These are phyloP conservation scores for Termitomyces sp. DNA, from an alignment of 768 basidiomycete genomes.

Conservation along the genomic window DNA sequence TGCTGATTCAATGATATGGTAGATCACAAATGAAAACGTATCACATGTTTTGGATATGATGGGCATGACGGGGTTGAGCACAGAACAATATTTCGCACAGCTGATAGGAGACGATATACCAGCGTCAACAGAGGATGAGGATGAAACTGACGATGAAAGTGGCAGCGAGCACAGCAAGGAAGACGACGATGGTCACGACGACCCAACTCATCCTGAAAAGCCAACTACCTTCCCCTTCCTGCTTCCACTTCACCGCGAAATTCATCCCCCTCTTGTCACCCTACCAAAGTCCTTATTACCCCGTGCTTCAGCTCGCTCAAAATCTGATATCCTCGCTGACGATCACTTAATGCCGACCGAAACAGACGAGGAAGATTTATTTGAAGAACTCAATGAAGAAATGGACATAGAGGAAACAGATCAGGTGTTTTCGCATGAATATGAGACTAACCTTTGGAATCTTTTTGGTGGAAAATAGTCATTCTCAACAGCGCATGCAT, in stretches of 20 bases:
- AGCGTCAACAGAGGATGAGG: constrained; percentile 2
- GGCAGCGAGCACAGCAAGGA: background rate
- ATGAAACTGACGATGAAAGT: background rate
- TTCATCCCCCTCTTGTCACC: constrained; percentile 19
- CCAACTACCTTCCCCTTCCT: constrained; percentile 9
- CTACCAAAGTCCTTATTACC: constrained; percentile 12
- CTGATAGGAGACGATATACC: constrained; percentile 19
- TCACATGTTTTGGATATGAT: constrained; percentile 46
- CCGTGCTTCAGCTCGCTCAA: background rate
- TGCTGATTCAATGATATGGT: background rate
- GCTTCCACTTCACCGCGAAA: constrained; percentile 21
- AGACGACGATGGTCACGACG: constrained; percentile 7
- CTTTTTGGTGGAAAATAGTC: constrained; percentile 4
- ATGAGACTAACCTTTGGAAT: constrained; percentile 43
- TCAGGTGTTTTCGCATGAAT: constrained; percentile 20
- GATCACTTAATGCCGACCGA: constrained; percentile 18
- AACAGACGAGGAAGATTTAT: constrained; percentile 21
- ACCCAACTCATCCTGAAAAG: constrained; percentile 4
- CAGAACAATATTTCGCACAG: constrained; percentile 37
- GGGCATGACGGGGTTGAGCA: constrained; percentile 34
- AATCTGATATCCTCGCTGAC: background rate
- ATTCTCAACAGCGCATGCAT: background rate
- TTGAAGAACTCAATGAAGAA: constrained; percentile 41
- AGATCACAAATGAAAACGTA: constrained; percentile 45
- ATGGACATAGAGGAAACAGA: constrained; percentile 36